Conservation (phyloP, 2,329 filamentous ascomycete genomes). For the Beauveria rudraprayagi region DNA sequence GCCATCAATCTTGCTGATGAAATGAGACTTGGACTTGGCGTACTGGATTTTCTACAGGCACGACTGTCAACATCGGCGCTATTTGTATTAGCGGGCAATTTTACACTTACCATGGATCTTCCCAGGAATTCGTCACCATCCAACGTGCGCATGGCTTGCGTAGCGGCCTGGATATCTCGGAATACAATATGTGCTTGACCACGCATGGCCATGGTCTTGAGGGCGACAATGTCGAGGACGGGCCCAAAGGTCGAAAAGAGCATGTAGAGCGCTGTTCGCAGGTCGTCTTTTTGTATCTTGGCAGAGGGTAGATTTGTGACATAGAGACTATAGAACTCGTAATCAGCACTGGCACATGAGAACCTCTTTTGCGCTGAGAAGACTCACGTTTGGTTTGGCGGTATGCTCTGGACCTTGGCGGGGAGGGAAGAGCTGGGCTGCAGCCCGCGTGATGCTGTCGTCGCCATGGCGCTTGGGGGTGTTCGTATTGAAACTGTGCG, state of each 20-base stretch:
- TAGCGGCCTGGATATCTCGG: slow-evolving; percentile 81
- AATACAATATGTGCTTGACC: slow-evolving; percentile 93
- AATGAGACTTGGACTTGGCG: slow-evolving; percentile 80
- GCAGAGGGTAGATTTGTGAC: slow-evolving; percentile 76
- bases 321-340: slow-evolving; percentile 57
- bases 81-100: background rate
- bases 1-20: slow-evolving; percentile 84
- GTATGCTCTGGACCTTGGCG: slow-evolving; percentile 45
- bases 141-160: slow-evolving; percentile 83
- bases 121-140: slow-evolving; percentile 84
- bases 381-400: slow-evolving; percentile 70
- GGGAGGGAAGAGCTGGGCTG: slow-evolving; percentile 34
- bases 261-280: slow-evolving; percentile 82
- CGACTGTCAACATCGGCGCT: background rate
- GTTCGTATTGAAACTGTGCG: background rate
- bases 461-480: slow-evolving; percentile 15
- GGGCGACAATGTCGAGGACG: slow-evolving; percentile 81
- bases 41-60: slow-evolving; percentile 72
- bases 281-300: slow-evolving; percentile 82
- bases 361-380: background rate
- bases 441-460: slow-evolving; percentile 32
- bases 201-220: slow-evolving; percentile 87
- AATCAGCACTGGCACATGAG: slow-evolving; percentile 1
- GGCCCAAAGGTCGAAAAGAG: slow-evolving; percentile 91
- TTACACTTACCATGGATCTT: slow-evolving; percentile 62